phyloP scores from a whole-genome alignment of 305 asterid species.

The Fraxinus paxiana region DNA sequence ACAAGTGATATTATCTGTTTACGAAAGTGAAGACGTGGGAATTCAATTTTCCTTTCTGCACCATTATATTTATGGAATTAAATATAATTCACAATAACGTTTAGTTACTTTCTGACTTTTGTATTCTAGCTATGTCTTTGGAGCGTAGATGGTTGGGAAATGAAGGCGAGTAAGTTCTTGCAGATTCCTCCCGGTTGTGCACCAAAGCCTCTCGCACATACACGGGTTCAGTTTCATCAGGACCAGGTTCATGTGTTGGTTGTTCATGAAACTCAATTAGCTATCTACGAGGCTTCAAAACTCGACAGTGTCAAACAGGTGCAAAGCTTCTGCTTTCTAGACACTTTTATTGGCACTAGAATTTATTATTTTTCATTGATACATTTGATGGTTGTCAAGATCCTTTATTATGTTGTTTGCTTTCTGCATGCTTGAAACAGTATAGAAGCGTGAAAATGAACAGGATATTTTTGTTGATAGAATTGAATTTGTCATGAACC shows the following conservation, averaged over 20 bases:
- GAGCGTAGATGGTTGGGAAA: conserved; percentile 66
- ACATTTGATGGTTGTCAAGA: not conserved
- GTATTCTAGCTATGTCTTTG: conserved; percentile 54
- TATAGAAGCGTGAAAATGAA: not conserved
- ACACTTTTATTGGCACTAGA: not conserved
- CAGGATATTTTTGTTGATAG: not conserved
- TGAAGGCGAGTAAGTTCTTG: conserved; percentile 46
- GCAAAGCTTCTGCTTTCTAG: not conserved
- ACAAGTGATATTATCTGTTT: not conserved
- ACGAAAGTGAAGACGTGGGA: not conserved
- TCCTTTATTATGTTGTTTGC: not conserved
- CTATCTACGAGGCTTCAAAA: conserved; percentile 52
- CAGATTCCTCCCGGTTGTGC: conserved; percentile 42
- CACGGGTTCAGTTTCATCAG: conserved; percentile 63
- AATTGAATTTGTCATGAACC: not conserved
- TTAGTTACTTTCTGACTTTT: not conserved
- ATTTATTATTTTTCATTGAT: not conserved
- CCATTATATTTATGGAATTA: not conserved
- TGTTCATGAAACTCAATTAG: conserved; percentile 55
- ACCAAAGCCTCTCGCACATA: conserved; percentile 41
- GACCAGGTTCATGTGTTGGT: conserved; percentile 60
- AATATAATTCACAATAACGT: not conserved
- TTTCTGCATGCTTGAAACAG: not conserved
- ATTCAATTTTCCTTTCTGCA: not conserved
- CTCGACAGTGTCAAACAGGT: conserved; percentile 64